phyloP scores from a whole-genome alignment of 352 stramenopile genomes.

The Globisporangium yorkense region DNA sequence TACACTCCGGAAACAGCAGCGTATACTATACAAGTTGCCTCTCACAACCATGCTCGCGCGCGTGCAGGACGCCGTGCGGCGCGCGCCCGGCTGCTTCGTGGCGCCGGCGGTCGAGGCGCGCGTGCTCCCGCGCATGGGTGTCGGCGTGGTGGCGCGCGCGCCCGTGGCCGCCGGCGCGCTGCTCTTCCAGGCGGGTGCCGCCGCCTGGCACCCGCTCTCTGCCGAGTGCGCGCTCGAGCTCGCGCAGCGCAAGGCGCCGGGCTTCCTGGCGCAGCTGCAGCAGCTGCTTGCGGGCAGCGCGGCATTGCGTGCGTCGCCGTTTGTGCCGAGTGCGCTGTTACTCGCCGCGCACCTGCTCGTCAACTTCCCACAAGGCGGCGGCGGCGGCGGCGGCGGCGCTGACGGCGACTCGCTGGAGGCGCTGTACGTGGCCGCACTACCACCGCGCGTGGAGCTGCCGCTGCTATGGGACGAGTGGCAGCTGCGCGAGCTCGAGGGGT shows the following conservation, averaged over 20 bases:
- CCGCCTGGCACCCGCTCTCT: slow-evolving; percentile 74
- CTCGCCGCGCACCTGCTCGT: slow-evolving; percentile 65
- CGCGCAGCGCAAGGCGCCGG: slow-evolving; percentile 53
- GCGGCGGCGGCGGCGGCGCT: slow-evolving; percentile 13
- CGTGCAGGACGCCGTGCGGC: slow-evolving; percentile 48
- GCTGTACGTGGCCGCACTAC: slow-evolving; percentile 56
- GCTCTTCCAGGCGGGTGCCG: slow-evolving; percentile 50
- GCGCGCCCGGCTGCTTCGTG: slow-evolving; percentile 45
- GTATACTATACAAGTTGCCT: not conserved
- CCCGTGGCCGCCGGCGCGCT: slow-evolving; percentile 51
- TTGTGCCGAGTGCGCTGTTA: slow-evolving; percentile 61
- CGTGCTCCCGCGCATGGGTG: slow-evolving; percentile 45
- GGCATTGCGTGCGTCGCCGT: slow-evolving; percentile 26
- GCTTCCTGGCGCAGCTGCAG: slow-evolving; percentile 55
- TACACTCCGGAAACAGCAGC: too few species aligned
- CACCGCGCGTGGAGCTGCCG: slow-evolving; percentile 50
- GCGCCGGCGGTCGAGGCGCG: slow-evolving; percentile 45
- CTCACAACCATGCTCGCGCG: slow-evolving; percentile 23
- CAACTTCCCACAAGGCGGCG: slow-evolving; percentile 30
- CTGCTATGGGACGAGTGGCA: slow-evolving; percentile 64
- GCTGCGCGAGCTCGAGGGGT: slow-evolving; percentile 56
- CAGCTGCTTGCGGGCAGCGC: slow-evolving; percentile 32
- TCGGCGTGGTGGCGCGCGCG: slow-evolving; percentile 52
- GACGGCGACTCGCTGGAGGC: slow-evolving; percentile 24
- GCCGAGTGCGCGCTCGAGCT: slow-evolving; percentile 54